These are phyloP conservation scores for Fraxinus americana DNA, from an alignment of 257 asterid genomes.

Conservation along the genomic window DNA sequence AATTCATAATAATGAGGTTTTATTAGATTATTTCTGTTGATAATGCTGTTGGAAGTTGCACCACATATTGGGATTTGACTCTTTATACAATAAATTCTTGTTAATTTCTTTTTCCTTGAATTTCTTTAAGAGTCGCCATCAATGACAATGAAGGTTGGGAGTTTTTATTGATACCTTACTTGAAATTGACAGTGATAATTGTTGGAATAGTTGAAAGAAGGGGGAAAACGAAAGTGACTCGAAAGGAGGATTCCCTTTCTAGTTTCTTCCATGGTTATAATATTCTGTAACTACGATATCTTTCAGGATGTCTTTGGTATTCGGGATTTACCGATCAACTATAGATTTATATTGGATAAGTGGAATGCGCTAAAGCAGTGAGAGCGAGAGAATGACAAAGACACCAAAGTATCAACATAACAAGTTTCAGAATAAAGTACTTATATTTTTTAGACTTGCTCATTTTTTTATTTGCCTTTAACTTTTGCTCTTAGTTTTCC, in stretches of 20 bases:
- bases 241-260: background rate
- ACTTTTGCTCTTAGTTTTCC: background rate
- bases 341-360: background rate
- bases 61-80: slow-evolving; percentile 19
- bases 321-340: no score
- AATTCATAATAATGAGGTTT: background rate
- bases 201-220: slow-evolving; percentile 27
- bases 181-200: slow-evolving; percentile 39
- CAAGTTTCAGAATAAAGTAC: background rate
- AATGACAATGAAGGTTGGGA: slow-evolving; percentile 18
- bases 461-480: background rate
- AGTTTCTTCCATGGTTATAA: background rate
- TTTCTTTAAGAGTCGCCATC: background rate
- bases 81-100: background rate
- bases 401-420: background rate
- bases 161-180: slow-evolving; percentile 39
- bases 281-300: background rate
- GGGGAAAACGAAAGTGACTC: background rate
- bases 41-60: slow-evolving; percentile 32
- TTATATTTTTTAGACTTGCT: background rate
- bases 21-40: background rate
- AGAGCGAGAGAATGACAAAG: background rate
- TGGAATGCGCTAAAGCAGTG: background rate
- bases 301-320: no score
- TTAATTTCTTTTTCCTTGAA: slow-evolving; percentile 23